Conservation (phyloP, 2,329 filamentous ascomycete genomes). For the Chrysoporthe cubensis region DNA sequence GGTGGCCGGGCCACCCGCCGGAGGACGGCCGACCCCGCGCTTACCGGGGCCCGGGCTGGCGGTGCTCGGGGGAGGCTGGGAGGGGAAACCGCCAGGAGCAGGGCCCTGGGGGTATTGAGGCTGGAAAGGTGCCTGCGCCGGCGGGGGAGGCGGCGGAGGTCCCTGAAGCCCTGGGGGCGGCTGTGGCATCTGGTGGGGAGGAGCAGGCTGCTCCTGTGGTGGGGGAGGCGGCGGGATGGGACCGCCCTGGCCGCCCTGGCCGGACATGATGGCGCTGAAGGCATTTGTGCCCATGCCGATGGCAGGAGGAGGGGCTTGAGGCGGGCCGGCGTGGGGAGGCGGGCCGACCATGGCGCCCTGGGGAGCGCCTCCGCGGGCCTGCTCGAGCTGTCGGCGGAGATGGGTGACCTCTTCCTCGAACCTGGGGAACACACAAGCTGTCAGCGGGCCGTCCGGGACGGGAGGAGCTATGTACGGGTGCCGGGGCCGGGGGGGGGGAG, state of each 20-base stretch:
- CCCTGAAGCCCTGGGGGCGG: constrained; percentile 70
- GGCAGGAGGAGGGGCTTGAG: constrained; percentile 83
- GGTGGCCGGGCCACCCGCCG: constrained; percentile 74
- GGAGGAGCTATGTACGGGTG: too few relatives aligned
- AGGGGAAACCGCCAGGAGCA: constrained; percentile 72
- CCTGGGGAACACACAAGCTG: constrained; percentile 49
- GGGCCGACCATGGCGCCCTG: constrained; percentile 67
- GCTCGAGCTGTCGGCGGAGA: constrained; percentile 84
- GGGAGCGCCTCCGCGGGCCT: constrained; percentile 67
- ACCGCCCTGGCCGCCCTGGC: constrained; percentile 78
- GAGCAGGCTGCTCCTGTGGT: constrained; percentile 58
- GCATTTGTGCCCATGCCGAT: constrained; percentile 91
- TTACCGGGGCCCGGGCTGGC: constrained; percentile 86
- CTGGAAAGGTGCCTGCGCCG: constrained; percentile 72
- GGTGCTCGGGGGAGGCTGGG: constrained; percentile 81
- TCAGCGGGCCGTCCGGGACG: constrained; percentile 8
- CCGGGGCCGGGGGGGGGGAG: neutral
- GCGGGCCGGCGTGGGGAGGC: constrained; percentile 75
- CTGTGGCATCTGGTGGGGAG: constrained; percentile 71
- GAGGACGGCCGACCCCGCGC: constrained; percentile 69
- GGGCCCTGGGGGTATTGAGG: constrained; percentile 67
- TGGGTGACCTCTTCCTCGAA: constrained; percentile 91
- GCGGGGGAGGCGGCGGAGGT: constrained; percentile 61
- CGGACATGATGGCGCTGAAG: constrained; percentile 95
- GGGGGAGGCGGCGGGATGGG: constrained; percentile 78